A percentile compares a stretch with the other conserved stretches of the same genome.
Evolutionary conservation across 2,329 filamentous ascomycete species (phyloP).

Genomic region (Fusarium nisikadoi): DNA sequence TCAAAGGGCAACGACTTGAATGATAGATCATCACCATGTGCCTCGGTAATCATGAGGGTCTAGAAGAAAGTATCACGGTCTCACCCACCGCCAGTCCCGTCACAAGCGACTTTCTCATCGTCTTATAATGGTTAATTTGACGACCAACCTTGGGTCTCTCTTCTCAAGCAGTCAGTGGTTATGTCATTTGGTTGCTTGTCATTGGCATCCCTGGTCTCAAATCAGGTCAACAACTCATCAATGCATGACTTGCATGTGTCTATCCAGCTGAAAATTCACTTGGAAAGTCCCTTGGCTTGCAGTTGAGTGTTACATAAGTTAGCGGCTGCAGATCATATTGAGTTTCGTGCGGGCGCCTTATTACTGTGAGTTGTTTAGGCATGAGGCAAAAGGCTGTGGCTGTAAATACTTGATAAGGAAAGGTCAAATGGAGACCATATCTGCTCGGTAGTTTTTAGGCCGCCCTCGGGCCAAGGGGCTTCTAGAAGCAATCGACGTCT

Average conservation of each 20-base stretch:
- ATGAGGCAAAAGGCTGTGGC: neutral
- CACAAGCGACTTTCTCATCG: neutral
- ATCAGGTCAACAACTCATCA: conserved; percentile 1
- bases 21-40: neutral
- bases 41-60: neutral
- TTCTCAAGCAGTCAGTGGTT: neutral
- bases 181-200: neutral
- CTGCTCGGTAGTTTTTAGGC: conserved; percentile 5
- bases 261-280: neutral
- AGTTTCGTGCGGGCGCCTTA: neutral
- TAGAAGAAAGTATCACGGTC: neutral
- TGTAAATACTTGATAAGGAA: conserved; percentile 5
- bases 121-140: conserved; percentile 1
- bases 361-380: neutral
- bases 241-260: conserved; percentile 14
- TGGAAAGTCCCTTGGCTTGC: conserved; percentile 9
- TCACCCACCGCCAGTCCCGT: neutral
- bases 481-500: conserved; percentile 20
- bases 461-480: neutral
- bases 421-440: neutral
- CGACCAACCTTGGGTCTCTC: neutral
- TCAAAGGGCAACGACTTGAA: neutral
- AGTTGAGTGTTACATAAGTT: conserved; percentile 4
- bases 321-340: conserved; percentile 13
- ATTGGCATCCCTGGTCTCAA: neutral